Evolutionary conservation across 495 filamentous ascomycete species (phyloP).

Genomic region (Tuber melanosporum): DNA sequence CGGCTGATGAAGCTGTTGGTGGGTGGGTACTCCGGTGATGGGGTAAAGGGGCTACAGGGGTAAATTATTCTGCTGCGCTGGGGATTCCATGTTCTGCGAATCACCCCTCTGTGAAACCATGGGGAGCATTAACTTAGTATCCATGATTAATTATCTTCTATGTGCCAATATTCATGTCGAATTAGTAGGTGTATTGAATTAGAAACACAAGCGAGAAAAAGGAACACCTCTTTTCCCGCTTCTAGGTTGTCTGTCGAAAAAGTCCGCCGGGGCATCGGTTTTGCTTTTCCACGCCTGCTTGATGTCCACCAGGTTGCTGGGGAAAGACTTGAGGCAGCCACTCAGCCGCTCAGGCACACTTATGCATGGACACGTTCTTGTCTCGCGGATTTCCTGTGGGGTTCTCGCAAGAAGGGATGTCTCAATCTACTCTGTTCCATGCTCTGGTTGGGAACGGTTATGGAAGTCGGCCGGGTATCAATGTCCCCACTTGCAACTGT

Average conservation of each 20-base stretch:
- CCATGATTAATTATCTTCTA: neutral
- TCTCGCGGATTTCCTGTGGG: neutral
- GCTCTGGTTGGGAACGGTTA: neutral
- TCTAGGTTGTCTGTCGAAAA: neutral
- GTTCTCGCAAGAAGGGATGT: neutral
- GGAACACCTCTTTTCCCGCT: neutral
- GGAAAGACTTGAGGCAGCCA: neutral
- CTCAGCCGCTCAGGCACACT: neutral
- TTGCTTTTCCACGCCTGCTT: neutral
- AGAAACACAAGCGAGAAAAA: neutral
- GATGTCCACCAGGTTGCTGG: neutral
- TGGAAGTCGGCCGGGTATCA: neutral
- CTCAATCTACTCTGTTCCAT: neutral
- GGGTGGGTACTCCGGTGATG: neutral
- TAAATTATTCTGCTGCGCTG: neutral
- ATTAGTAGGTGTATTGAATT: neutral
- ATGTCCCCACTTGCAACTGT: neutral
- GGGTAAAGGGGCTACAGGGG: neutral
- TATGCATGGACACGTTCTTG: conserved; percentile 5
- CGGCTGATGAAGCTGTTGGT: neutral
- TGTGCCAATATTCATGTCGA: neutral
- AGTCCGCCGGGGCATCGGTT: neutral
- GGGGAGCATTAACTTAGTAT: neutral
- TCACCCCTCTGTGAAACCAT: conserved; percentile 3
- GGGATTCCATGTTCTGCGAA: neutral